Evolutionary conservation across 2,329 filamentous ascomycete species (phyloP), one percentile per base, ranked within the genome.

Genomic region (Mariannaea sp.): DNA sequence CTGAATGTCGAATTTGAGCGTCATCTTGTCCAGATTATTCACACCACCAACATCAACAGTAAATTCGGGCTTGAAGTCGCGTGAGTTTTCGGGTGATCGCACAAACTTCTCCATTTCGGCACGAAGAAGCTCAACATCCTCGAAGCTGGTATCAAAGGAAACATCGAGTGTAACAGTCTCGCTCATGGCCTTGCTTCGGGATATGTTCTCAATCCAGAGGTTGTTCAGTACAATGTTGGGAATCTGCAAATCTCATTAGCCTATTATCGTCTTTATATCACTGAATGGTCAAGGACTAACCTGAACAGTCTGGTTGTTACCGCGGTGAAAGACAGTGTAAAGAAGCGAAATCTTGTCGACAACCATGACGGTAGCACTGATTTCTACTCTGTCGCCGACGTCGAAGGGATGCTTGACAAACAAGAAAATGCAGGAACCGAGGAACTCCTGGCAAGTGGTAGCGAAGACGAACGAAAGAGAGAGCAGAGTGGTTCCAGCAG

Each of bases 361-460:
- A 4, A 91, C 80, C 62, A 96, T 85, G 63, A 85, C 80, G 60
- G 87, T 80, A 13, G 79, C 79, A 46, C 71, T 76, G 59, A 97
- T 88, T 65, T 97, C 92, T 36, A 97, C 90, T 20, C 94, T 87
- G 71, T 99, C 94, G 56, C 93, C 92, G 17, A 97, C 92, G 70
- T 99, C 94, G 71, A 89, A 97, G 0, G 94, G 93, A 71, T 99
- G 94, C 78, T 99, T 99, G 77, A 97, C 91, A 67, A 99, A 99
- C 1, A 99, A 78, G 78, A 99, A 99, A 67, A 99, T 96, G 77
- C 93, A 97, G 30, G 92, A 97, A 67, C 93, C 93, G n/a, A 99
- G 83, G 59, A 99, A 89, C 73, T 99, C 94, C 73, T 97, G 92
- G 3, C 88, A 87, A 1, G 92, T 97, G 50, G 88, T 88, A 19